Evolutionary conservation across 345 rosid genomes (phyloP).

Genomic region (Eucalyptus guilfoylei): DNA sequence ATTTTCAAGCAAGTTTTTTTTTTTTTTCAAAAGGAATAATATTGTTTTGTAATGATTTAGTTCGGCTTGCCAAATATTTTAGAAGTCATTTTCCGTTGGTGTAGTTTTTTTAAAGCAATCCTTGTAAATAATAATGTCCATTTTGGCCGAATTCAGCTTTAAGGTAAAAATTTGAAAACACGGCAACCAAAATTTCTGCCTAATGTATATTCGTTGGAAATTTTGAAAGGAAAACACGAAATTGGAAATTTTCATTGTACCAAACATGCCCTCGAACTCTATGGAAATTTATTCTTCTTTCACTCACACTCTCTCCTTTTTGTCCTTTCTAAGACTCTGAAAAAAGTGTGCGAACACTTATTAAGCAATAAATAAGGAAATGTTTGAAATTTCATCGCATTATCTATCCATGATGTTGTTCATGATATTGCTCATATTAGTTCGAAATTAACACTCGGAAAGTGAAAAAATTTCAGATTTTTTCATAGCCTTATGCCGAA

Average conservation of each 20-base stretch:
- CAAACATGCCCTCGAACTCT: background rate
- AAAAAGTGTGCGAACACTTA: background rate
- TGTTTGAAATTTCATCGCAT: background rate
- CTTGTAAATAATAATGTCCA: background rate
- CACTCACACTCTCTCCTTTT: background rate
- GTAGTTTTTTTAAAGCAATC: background rate
- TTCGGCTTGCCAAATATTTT: background rate
- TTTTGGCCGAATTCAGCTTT: background rate
- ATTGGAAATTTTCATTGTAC: background rate
- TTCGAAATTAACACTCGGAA: background rate
- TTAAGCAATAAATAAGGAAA: background rate
- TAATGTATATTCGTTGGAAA: background rate
- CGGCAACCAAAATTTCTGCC: background rate
- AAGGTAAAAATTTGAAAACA: background rate
- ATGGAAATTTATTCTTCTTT: background rate
- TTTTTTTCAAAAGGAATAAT: too few relatives aligned
- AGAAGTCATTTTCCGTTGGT: background rate
- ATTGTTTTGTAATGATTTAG: background rate
- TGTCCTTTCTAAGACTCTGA: background rate
- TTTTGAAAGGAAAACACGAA: background rate
- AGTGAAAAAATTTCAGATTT: rapidly evolving
- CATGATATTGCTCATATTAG: rapidly evolving
- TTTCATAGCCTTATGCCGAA: background rate
- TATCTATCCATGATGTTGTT: background rate
- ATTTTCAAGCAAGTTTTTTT: background rate